Percentiles rank a stretch among this genome's conserved stretches.
These are phyloP conservation scores for Leptographium lundbergii DNA, from an alignment of 2,329 filamentous ascomycete species.

Conservation along the genomic window DNA sequence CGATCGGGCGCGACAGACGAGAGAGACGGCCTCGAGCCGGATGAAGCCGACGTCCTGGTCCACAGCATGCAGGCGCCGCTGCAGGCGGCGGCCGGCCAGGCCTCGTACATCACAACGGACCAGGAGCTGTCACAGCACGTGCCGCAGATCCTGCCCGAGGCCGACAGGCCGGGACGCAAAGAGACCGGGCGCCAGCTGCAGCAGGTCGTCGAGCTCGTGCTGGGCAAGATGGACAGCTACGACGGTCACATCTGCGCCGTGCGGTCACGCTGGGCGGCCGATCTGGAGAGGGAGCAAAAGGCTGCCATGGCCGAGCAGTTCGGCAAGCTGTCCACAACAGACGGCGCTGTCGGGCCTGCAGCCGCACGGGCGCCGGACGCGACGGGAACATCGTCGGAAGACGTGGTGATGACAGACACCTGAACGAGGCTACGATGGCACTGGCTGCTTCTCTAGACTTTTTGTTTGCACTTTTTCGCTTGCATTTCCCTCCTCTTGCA, in stretches of 20 bases:
- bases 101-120: slow-evolving; percentile 15
- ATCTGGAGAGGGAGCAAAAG: slow-evolving; percentile 15
- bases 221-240: slow-evolving; percentile 13
- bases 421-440: not conserved
- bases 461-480: not conserved
- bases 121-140: slow-evolving; percentile 4
- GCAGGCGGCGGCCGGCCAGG: not conserved
- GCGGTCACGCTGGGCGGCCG: slow-evolving; percentile 10
- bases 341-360: not conserved
- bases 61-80: slow-evolving; percentile 16
- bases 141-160: slow-evolving; percentile 1
- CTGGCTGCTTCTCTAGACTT: not conserved
- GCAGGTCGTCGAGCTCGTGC: slow-evolving; percentile 10
- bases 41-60: slow-evolving; percentile 16
- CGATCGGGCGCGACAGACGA: not conserved
- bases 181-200: slow-evolving; percentile 11
- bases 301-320: slow-evolving; percentile 10
- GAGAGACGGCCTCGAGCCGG: not conserved
- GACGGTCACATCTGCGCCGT: slow-evolving; percentile 14
- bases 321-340: slow-evolving; percentile 3
- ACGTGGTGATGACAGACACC: not conserved
- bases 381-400: not conserved
- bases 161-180: slow-evolving; percentile 3
- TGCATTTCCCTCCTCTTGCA: not conserved
- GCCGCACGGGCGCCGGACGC: not conserved